Conservation (phyloP, 2,329 filamentous ascomycete genomes). For the Epicoccum nigrum region DNA sequence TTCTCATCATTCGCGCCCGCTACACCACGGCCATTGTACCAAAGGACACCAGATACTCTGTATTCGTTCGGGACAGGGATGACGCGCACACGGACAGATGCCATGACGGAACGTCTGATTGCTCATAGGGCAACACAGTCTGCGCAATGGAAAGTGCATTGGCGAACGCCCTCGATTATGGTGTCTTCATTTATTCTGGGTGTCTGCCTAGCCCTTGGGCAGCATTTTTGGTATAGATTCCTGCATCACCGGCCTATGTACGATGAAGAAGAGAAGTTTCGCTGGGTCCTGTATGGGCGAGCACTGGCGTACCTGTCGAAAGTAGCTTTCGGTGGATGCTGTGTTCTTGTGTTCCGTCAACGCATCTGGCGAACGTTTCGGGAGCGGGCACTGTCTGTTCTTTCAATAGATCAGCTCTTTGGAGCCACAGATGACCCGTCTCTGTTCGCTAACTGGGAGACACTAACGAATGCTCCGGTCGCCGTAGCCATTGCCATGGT, state of each 20-base stretch:
- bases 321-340: constrained; percentile 42
- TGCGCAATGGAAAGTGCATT: constrained; percentile 43
- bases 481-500: constrained; percentile 36
- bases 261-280: constrained; percentile 38
- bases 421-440: constrained; percentile 44
- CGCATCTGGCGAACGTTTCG: constrained; percentile 46
- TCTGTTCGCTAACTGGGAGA: constrained; percentile 43
- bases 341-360: constrained; percentile 42
- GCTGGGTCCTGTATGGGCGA: constrained; percentile 43
- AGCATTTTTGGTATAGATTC: constrained; percentile 42
- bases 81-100: constrained; percentile 35
- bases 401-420: constrained; percentile 46
- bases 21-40: constrained; percentile 20
- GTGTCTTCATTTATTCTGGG: constrained; percentile 35
- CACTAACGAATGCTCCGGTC: constrained; percentile 35
- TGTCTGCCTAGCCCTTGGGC: constrained; percentile 37
- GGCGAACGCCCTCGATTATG: constrained; percentile 44
- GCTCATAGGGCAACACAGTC: constrained; percentile 40
- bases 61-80: constrained; percentile 29
- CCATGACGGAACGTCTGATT: constrained; percentile 40
- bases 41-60: constrained; percentile 29
- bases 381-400: constrained; percentile 37
- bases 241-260: constrained; percentile 35
- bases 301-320: constrained; percentile 45
- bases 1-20: constrained; percentile 26